Evolutionary conservation across 768 basidiomycete species (phyloP).

Genomic region (Suillus americanus): DNA sequence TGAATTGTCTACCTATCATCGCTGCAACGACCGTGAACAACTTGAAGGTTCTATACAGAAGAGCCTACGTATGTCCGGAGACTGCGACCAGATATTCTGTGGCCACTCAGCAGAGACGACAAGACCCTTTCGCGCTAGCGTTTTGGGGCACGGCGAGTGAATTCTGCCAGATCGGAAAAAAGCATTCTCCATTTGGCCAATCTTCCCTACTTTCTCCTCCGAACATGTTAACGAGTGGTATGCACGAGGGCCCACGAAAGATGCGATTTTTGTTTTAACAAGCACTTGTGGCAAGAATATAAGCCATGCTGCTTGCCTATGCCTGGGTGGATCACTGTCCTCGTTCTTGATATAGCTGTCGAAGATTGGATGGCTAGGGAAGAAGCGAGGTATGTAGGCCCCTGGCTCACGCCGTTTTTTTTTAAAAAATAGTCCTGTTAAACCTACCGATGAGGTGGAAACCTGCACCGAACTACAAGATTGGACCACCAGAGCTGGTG

Average conservation of each 20-base stretch:
- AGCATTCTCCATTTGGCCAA: conserved; percentile 7
- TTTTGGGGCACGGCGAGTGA: conserved; percentile 60
- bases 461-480: conserved; percentile 62
- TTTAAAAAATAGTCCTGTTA: conserved; percentile 26
- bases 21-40: conserved; percentile 46
- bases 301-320: not conserved
- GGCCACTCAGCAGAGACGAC: conserved; percentile 47
- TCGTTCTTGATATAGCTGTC: conserved; percentile 40
- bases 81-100: conserved; percentile 57
- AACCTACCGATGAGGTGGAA: conserved; percentile 41
- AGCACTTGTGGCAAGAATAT: conserved; percentile 55
- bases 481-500: conserved; percentile 47
- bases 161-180: not conserved
- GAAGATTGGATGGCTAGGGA: conserved; percentile 47
- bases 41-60: conserved; percentile 50
- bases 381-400: conserved; percentile 42
- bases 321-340: not conserved
- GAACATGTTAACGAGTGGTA: conserved; percentile 78
- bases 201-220: conserved; percentile 19
- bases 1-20: conserved; percentile 18
- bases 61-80: conserved; percentile 25
- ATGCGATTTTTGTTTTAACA: conserved; percentile 65
- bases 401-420: conserved; percentile 39
- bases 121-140: conserved; percentile 56
- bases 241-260: conserved; percentile 51